Base-by-base conservation (phyloP, 225 moss, liverwort and hornwort species). In the Climacium dendroides region DNA sequence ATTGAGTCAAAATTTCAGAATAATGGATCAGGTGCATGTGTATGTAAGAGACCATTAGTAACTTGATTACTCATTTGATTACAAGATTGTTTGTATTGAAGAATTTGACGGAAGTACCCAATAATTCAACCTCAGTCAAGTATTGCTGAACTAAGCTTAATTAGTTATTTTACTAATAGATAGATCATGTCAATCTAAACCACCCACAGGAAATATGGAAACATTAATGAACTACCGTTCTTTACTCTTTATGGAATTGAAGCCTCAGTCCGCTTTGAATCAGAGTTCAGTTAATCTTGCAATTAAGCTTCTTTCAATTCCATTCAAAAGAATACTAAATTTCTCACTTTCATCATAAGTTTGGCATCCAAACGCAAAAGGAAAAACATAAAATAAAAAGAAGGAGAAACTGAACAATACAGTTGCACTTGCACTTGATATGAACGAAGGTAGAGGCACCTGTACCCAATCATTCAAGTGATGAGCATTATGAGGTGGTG, bases 11-110 rank as follows among this genome's bases (percentile, higher is more conserved):
- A 82, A 58, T 43, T 50, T 50, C 32, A 13, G 66, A 74, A 87
- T 55, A 79, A 26, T 72, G 79, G 71, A 87, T 90, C 50, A 87
- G 39, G 84, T 87, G 80, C 87, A 90, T 90, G 87, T 87, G 87
- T 87, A 89, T 87, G 79, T 73, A 37, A 45, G 80, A 69, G 77
- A 43, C 43, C 54, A 73, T 83, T 80, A 75, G 75, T 50, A 26
- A 52, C 59, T 15, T 47, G 55, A 83, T 78, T 48, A 83, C 47
- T 60, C 45, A 5, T n/a, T 34, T 84, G 73, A 87, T 87, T 83
- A 87, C 73, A 35, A 79, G 87, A 87, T 87, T 87, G 48, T 48
- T 19, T 16, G 43, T 79, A 64, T 84, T 80, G 37, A 87, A 87
- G 71, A 61, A 39, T 37, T 61, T 16, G 34, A 82, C 50, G 75